phyloP scores from a whole-genome alignment of 1,139 yeast genomes.

The Yamadazyma friedrichii region DNA sequence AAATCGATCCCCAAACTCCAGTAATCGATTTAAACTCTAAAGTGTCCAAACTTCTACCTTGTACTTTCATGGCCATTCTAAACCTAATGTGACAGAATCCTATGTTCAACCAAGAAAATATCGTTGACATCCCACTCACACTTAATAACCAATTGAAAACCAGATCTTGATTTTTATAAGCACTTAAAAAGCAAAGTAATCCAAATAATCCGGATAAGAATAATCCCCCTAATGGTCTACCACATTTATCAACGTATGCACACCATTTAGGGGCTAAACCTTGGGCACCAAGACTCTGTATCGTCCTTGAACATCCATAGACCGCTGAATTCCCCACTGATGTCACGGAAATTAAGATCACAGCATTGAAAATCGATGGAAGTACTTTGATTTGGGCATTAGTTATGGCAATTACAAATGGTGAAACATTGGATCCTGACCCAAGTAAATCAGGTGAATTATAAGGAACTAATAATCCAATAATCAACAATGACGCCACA shows the following conservation, averaged over 20 bases:
- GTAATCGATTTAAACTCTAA: slow-evolving; percentile 27
- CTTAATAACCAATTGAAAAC: slow-evolving; percentile 45
- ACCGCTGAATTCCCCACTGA: slow-evolving; percentile 48
- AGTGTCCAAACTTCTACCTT: slow-evolving; percentile 27
- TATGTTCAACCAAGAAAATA: slow-evolving; percentile 43
- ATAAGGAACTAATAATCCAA: slow-evolving; percentile 38
- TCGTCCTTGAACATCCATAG: slow-evolving; percentile 44
- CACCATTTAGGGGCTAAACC: slow-evolving; percentile 39
- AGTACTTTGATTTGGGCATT: slow-evolving; percentile 49
- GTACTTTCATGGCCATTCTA: slow-evolving; percentile 34
- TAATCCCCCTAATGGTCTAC: slow-evolving; percentile 44
- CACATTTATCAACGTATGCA: slow-evolving; percentile 37
- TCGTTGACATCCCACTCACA: slow-evolving; percentile 40
- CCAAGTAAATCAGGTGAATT: slow-evolving; percentile 33
- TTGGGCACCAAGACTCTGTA: slow-evolving; percentile 40
- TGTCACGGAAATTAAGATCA: slow-evolving; percentile 38
- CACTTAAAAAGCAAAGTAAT: slow-evolving; percentile 39
- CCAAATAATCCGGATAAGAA: slow-evolving; percentile 34
- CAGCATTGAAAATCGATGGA: slow-evolving; percentile 45
- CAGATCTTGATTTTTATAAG: slow-evolving; percentile 33
- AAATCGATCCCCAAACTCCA: slow-evolving; percentile 36
- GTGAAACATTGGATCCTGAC: slow-evolving; percentile 38
- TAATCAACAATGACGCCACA: slow-evolving; percentile 37
- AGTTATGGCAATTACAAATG: slow-evolving; percentile 58
- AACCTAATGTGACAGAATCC: slow-evolving; percentile 38